Base-by-base conservation (phyloP, 2,329 filamentous ascomycete species). In the Colletotrichum acutatum region DNA sequence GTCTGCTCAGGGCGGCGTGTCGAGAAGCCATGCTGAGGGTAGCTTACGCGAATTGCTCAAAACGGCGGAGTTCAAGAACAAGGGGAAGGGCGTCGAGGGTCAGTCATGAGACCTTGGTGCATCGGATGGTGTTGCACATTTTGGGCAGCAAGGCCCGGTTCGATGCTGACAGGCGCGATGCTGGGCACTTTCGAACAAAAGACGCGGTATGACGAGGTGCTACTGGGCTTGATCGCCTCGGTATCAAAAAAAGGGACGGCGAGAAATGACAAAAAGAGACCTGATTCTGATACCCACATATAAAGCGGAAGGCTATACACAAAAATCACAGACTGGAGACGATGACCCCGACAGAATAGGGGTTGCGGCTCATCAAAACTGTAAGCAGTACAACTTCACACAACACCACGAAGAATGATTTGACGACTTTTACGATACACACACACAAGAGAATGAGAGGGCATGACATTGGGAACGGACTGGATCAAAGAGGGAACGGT, bases 41-140 rank as follows among this genome's bases (percentile, higher is more conserved):
- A 90, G 86, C 66, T 80, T 91, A 26, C 83, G 88, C 66, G 85
- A 89, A 54, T 78, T 91, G 22, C 79, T 91, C 12, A 87, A 83
- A 74, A 77, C 76, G 16, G 77, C 79, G 5, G 79, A 82, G 52
- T 59, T 24, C 46, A 76, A 72, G 26, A 70, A 59, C 49, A 84
- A 83, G 74, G 82, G 80, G 9, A 84, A 84, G 70, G 78, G 76
- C 1, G 74, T 79, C 2, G 80, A 82, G 42, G 76, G 66, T 19
- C 54, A 64, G 19, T 28, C 64, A 16, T 75, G 72, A 74, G 49
- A 32, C 54, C 6, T 12, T 9, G 14, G 22, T 30, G 16, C 3
- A 46, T 8, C 11, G 22, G 8, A 16, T 49, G 19, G 34, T 6
- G 5, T 64, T 42, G 37, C 12, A 32, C 12, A 62, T 30, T 19